Evolutionary conservation across 2,329 filamentous ascomycete genomes (phyloP).

Genomic region (Rutstroemia sp.): DNA sequence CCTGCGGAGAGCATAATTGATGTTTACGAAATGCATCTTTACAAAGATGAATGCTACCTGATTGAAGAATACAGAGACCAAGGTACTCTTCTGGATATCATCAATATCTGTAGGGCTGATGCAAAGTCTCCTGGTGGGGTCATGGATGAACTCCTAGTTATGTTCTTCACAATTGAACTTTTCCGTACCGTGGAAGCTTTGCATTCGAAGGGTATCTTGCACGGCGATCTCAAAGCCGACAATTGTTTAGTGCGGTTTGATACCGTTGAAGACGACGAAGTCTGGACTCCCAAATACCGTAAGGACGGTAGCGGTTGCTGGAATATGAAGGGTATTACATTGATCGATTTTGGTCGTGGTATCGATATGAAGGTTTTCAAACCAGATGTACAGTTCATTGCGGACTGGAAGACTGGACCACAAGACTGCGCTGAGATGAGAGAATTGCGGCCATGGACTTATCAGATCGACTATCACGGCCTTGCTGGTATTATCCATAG

Average conservation of each 20-base stretch:
- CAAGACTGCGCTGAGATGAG: conserved; percentile 95
- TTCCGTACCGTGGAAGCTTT: conserved; percentile 84
- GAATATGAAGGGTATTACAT: conserved; percentile 67
- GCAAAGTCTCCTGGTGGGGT: conserved; percentile 48
- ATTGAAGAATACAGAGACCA: conserved; percentile 82
- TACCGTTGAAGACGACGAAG: conserved; percentile 34
- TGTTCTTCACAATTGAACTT: conserved; percentile 93
- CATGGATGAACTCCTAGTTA: conserved; percentile 85
- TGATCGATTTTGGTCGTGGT: conserved; percentile 92
- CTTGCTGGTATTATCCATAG: conserved; percentile 82
- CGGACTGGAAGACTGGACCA: conserved; percentile 84
- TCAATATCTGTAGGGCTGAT: conserved; percentile 77
- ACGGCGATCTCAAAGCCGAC: conserved; percentile 92
- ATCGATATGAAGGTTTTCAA: conserved; percentile 88
- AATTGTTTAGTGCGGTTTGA: conserved; percentile 89
- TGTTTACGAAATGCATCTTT: conserved; percentile 87
- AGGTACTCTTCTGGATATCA: conserved; percentile 88
- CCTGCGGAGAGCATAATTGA: conserved; percentile 71
- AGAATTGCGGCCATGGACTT: conserved; percentile 91
- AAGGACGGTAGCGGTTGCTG: conserved; percentile 72
- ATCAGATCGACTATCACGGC: conserved; percentile 94
- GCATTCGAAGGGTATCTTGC: conserved; percentile 71
- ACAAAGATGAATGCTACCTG: conserved; percentile 82
- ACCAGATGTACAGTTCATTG: conserved; percentile 76
- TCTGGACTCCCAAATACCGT: conserved; percentile 58